Conservation (phyloP, 2,329 filamentous ascomycete species). For the Xylaria arbuscula region DNA sequence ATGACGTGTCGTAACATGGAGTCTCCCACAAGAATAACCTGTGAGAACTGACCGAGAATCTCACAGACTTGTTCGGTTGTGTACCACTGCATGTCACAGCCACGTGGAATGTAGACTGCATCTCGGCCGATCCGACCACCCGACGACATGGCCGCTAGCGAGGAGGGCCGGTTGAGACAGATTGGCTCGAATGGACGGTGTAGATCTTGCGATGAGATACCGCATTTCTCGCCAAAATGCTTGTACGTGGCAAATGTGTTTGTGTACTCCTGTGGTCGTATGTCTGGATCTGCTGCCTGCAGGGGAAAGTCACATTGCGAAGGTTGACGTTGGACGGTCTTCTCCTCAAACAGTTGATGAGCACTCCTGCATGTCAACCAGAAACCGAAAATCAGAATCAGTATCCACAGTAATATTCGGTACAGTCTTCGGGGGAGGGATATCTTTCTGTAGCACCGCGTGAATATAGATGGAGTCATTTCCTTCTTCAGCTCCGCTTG, state of each 20-base stretch:
- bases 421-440: conserved; percentile 9
- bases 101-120: conserved; percentile 57
- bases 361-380: neutral
- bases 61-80: conserved; percentile 58
- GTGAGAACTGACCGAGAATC: conserved; percentile 58
- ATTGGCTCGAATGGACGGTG: conserved; percentile 51
- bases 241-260: conserved; percentile 58
- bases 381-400: neutral
- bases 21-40: conserved; percentile 60
- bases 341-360: neutral
- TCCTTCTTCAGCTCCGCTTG: too few species aligned
- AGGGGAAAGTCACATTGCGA: conserved; percentile 13
- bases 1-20: conserved; percentile 62
- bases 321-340: neutral
- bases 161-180: conserved; percentile 51
- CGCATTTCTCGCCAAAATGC: conserved; percentile 54
- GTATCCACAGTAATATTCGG: conserved; percentile 8
- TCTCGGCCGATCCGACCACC: conserved; percentile 59
- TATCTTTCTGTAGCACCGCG: neutral
- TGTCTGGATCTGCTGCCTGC: conserved; percentile 8
- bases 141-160: conserved; percentile 56
- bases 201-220: conserved; percentile 58
- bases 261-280: conserved; percentile 34
- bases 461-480: neutral
- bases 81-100: conserved; percentile 61